Evolutionary conservation across 208 protist species (phyloP), one percentile per base, ranked within the genome.

Genomic region (Trypanosoma melophagium): DNA sequence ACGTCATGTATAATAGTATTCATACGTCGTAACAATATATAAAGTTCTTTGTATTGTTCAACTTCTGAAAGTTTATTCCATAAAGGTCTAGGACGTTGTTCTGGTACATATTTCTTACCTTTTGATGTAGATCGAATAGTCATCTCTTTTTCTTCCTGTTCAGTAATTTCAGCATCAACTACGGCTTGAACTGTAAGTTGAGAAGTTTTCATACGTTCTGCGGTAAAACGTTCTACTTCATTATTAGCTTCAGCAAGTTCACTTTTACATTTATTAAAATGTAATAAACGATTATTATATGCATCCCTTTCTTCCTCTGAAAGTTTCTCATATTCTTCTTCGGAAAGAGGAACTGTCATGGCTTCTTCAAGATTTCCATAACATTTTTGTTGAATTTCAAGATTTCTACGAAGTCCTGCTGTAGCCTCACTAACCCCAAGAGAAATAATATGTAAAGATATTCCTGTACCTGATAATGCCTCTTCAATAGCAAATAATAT

Each of bases 241-340:
- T 65, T 77, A 47, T 58, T 70, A 45, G 73, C 79, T 13, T 65
- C 72, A 12, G 76, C 66, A 50, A 94, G 59, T 25, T 83, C 81
- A 40, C 78, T 74, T 40, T 85, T 84, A 66, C 87, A 93, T 64
- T 93, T 83, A 55, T 92, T 95, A 63, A 82, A 88, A 55, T 90
- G 77, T 71, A 93, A 82, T 16, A 96, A 78, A 10, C 77, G 79
- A 8, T 53, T 49, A 66, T 95, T 94, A 79, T 95, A 94, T 10
- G 69, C 66, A 14, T 89, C 79, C 0, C 83, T 87, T 17, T 83
- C 82, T 28, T 61, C 73, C 17, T 60, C 66, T 28, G 22, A 52
- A 8, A 95, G 59, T 25, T 63, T 58, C 61, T 92, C 93, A 74
- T 90, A 97, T 14, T 74, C 84, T 9, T 73, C 83, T 66, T 97